A percentile compares a stretch with the other conserved stretches of the same genome.
phyloP scores from a whole-genome alignment of 305 asterid species.

The Plantago coronopus region DNA sequence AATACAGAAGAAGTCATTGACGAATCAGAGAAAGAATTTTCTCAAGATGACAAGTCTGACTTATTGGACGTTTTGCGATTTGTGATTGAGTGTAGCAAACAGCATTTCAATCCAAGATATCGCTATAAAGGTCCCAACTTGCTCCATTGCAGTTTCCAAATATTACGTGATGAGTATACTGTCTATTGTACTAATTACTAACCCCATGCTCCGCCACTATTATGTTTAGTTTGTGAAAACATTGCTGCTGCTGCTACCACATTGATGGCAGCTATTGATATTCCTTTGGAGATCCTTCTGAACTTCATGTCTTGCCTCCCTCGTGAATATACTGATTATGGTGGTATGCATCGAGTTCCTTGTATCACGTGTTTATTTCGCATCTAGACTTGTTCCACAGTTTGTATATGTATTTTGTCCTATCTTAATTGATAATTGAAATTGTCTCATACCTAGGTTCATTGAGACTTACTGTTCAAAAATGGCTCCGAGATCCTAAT shows the following conservation, averaged over 20 bases:
- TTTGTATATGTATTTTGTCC: slow-evolving; percentile 9
- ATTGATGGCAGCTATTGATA: slow-evolving; percentile 52
- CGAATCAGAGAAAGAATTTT: slow-evolving; percentile 34
- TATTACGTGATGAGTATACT: slow-evolving; percentile 20
- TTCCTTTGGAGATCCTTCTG: slow-evolving; percentile 70
- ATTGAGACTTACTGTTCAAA: slow-evolving; percentile 53
- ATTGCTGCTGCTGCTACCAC: slow-evolving; percentile 67
- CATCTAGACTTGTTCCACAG: slow-evolving; percentile 15
- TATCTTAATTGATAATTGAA: slow-evolving; percentile 17
- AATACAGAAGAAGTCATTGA: slow-evolving; percentile 30
- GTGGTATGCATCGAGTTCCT: slow-evolving; percentile 43
- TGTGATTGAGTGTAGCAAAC: slow-evolving; percentile 78
- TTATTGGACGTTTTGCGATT: slow-evolving; percentile 73
- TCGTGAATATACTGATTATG: slow-evolving; percentile 75
- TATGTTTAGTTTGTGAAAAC: slow-evolving; percentile 69
- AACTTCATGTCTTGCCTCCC: slow-evolving; percentile 81
- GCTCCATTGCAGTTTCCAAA: slow-evolving; percentile 15
- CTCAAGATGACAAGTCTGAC: slow-evolving; percentile 41
- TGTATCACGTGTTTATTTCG: slow-evolving; percentile 11
- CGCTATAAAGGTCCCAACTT: slow-evolving; percentile 64
- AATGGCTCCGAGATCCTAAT: slow-evolving; percentile 54
- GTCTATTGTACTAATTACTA: slow-evolving; percentile 13
- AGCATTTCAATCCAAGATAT: slow-evolving; percentile 81
- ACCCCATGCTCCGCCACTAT: slow-evolving; percentile 11
- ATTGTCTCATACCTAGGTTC: slow-evolving; percentile 46